phyloP scores from a whole-genome alignment of 2,329 filamentous ascomycete species.

The Seiridium unicorne region DNA sequence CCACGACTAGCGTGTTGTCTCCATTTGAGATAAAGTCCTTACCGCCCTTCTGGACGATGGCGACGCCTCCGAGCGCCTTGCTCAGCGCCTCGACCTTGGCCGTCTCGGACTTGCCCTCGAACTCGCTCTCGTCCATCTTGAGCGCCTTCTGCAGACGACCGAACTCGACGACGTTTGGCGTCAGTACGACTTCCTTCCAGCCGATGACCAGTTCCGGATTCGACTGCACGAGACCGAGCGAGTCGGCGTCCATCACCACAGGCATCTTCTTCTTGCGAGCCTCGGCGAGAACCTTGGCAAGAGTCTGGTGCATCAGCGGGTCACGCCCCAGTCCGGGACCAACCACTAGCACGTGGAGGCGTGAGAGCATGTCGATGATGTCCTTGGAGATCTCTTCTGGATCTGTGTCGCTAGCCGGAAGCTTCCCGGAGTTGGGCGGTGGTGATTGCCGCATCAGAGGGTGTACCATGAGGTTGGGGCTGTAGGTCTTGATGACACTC shows the following conservation, averaged over 20 bases:
- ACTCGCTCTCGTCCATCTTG: constrained; percentile 44
- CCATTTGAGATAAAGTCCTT: constrained; percentile 85
- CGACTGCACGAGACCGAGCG: constrained; percentile 73
- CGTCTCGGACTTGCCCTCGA: constrained; percentile 34
- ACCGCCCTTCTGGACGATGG: constrained; percentile 84
- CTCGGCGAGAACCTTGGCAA: constrained; percentile 73
- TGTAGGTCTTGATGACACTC: constrained; percentile 94
- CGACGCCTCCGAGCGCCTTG: constrained; percentile 78
- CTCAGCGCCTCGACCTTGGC: constrained; percentile 65
- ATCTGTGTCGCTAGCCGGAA: constrained; percentile 53
- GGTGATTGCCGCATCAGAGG: constrained; percentile 82
- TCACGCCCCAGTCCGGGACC: constrained; percentile 92
- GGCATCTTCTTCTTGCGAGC: constrained; percentile 72
- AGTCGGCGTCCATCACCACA: constrained; percentile 90
- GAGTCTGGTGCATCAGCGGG: constrained; percentile 83
- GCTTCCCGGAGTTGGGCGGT: constrained; percentile 29
- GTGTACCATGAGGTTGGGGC: constrained; percentile 97
- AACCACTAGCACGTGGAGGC: constrained; percentile 89
- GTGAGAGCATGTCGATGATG: constrained; percentile 77
- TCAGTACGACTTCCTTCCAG: constrained; percentile 82
- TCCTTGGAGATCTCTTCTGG: constrained; percentile 60
- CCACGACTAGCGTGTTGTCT: constrained; percentile 69
- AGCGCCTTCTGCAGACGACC: constrained; percentile 75
- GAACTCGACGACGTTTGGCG: constrained; percentile 95
- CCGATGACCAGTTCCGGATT: constrained; percentile 75